A percentile compares a stretch with the other conserved stretches of the same genome.
These are phyloP conservation scores for Hyaloscypha variabilis DNA, from an alignment of 495 filamentous ascomycete genomes.

Conservation along the genomic window DNA sequence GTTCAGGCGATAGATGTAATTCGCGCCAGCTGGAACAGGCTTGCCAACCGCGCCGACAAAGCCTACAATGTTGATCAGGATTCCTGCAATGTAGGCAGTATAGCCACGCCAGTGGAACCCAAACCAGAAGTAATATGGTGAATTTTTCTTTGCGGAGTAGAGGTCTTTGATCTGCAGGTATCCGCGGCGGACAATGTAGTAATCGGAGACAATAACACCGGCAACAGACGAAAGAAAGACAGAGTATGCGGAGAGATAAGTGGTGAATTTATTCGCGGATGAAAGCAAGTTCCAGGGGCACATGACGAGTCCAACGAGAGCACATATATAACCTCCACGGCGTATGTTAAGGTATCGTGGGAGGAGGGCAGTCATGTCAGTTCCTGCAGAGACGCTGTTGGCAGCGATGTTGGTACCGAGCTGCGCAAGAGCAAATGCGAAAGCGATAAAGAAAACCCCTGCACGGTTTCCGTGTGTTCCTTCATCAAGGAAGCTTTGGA, in stretches of 20 bases:
- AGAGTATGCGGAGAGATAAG: slow-evolving; percentile 92
- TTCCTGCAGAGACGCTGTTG: slow-evolving; percentile 88
- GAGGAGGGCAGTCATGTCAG: slow-evolving; percentile 88
- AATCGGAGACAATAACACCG: slow-evolving; percentile 87
- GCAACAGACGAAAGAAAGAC: slow-evolving; percentile 93
- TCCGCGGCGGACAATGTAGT: slow-evolving; percentile 84
- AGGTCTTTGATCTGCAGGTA: slow-evolving; percentile 80
- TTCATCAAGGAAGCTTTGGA: slow-evolving; percentile 69
- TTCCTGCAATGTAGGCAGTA: slow-evolving; percentile 79
- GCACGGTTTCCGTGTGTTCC: slow-evolving; percentile 77
- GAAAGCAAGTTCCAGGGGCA: slow-evolving; percentile 86
- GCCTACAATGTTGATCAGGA: slow-evolving; percentile 90
- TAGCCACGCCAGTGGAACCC: slow-evolving; percentile 87
- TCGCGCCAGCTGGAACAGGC: slow-evolving; percentile 71
- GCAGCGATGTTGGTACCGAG: slow-evolving; percentile 89
- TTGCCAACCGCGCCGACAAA: slow-evolving; percentile 81
- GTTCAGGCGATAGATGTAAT: slow-evolving; percentile 88
- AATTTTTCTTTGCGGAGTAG: slow-evolving; percentile 68
- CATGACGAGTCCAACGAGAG: slow-evolving; percentile 80
- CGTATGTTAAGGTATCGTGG: slow-evolving; percentile 88
- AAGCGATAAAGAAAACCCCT: slow-evolving; percentile 85
- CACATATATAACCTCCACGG: slow-evolving; percentile 89
- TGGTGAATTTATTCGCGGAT: slow-evolving; percentile 86
- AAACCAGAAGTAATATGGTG: slow-evolving; percentile 72
- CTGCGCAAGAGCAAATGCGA: slow-evolving; percentile 84